Base-by-base conservation (phyloP, 2,329 filamentous ascomycete genomes). In the Pseudogymnoascus sp. region DNA sequence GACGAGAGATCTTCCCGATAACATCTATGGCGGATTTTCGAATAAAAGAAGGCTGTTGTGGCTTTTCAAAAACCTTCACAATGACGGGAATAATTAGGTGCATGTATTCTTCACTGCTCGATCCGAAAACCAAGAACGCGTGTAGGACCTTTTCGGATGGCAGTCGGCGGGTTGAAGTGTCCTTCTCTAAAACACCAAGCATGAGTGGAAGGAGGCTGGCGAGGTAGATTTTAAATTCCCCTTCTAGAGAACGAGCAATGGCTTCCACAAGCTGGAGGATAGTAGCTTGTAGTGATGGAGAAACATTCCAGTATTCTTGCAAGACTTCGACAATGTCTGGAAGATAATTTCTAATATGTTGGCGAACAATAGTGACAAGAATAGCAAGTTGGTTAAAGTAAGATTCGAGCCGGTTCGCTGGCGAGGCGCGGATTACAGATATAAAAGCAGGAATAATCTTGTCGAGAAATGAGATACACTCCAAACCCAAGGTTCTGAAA, bases 71-170 rank as follows among this genome's bases (percentile, higher is more conserved):
- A 60, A 96, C 90, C 51, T 90, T 87, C 7, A 99, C 93, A 71
- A 99, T 92, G 37, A 96, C 92, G 0, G 95, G 95, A 62, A 99
- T 91, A 69, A 99, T 98, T 62, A 99, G 82, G 74, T 99, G 95
- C 95, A 99, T 99, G 75, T 99, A 99, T 75, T 99, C 95, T 74
- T 99, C 95, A 10, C 90, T 90, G 72, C 93, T 98, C 0, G 93
- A 89, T 1, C 96, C 96, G 74, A 99, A 99, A 0, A 99, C 90
- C 28, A 99, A 79, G 75, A 99, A 96, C 0, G 93, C 93, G 73
- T 98, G 95, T 23, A 99, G 81, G 3, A 99, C 93, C 70, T 89
- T 89, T 74, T 97, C 92, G 0, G 93, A 96, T 2, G 92, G 89
- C 13, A 85, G 83, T n/a, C 92, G 84, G 71, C 91, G 89, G 1